These are phyloP conservation scores for Alternaria conjuncta DNA, from an alignment of 2,329 filamentous ascomycete genomes.

Conservation along the genomic window DNA sequence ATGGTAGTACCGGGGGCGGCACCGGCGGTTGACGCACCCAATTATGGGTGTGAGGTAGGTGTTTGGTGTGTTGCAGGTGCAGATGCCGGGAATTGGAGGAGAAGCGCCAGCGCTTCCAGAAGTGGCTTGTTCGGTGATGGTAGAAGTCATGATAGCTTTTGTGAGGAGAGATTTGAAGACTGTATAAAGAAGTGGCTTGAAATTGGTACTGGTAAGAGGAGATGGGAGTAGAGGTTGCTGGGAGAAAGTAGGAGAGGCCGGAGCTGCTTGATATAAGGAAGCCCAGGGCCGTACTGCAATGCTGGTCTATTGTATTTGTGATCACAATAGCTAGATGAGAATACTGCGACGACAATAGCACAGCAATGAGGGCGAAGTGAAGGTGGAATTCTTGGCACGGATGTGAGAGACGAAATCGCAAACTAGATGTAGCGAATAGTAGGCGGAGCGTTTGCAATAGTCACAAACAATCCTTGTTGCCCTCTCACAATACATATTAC, in stretches of 20 bases:
- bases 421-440: not conserved
- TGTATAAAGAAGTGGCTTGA: not conserved
- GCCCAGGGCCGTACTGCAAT: not conserved
- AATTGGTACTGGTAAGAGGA: too few relatives aligned
- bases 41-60: slow-evolving; percentile 3
- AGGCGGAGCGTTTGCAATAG: not conserved
- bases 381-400: not conserved
- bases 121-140: not conserved
- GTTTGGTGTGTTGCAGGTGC: not conserved
- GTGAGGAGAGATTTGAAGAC: not conserved
- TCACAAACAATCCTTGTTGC: not conserved
- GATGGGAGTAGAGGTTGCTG: not conserved
- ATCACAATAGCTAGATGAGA: not conserved
- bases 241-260: not conserved
- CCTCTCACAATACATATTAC: not conserved
- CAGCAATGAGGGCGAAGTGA: not conserved
- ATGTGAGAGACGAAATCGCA: not conserved
- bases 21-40: not conserved
- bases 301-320: not conserved
- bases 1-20: slow-evolving; percentile 3
- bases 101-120: not conserved
- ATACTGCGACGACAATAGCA: not conserved
- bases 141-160: not conserved
- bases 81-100: not conserved
- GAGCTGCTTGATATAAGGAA: not conserved